Percentiles rank a stretch among this genome's conserved stretches.
phyloP scores from a whole-genome alignment of 148 eudicot species.

The Rhododendron kiyosumense region DNA sequence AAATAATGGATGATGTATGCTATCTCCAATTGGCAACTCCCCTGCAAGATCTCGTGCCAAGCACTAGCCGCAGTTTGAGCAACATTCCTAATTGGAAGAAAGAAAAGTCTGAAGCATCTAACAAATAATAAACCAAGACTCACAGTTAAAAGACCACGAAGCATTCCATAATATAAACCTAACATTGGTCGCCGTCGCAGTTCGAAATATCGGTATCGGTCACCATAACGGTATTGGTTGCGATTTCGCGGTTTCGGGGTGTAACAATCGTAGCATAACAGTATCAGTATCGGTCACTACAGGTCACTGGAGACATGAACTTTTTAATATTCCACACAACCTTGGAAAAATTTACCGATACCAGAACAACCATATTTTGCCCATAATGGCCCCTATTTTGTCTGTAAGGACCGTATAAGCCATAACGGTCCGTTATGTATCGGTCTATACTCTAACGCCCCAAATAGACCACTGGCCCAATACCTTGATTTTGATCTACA shows the following conservation, averaged over 20 bases:
- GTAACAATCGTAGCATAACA: not conserved
- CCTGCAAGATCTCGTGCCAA: not conserved
- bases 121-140: not conserved
- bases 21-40: not conserved
- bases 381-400: too few relatives aligned
- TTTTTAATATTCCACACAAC: not conserved
- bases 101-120: not conserved
- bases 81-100: not conserved
- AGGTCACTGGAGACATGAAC: not conserved
- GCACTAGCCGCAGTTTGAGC: not conserved
- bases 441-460: too few relatives aligned
- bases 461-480: too few relatives aligned
- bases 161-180: not conserved
- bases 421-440: too few relatives aligned
- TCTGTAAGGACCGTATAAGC: too few relatives aligned
- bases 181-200: not conserved
- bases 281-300: too few relatives aligned
- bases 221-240: not conserved
- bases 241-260: not conserved
- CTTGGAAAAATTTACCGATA: not conserved
- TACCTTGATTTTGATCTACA: too few relatives aligned
- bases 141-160: not conserved
- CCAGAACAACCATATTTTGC: too few relatives aligned
- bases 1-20: not conserved
- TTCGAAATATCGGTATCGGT: not conserved